phyloP scores from a whole-genome alignment of 495 filamentous ascomycete species.

The Penicilliopsis zonata region DNA sequence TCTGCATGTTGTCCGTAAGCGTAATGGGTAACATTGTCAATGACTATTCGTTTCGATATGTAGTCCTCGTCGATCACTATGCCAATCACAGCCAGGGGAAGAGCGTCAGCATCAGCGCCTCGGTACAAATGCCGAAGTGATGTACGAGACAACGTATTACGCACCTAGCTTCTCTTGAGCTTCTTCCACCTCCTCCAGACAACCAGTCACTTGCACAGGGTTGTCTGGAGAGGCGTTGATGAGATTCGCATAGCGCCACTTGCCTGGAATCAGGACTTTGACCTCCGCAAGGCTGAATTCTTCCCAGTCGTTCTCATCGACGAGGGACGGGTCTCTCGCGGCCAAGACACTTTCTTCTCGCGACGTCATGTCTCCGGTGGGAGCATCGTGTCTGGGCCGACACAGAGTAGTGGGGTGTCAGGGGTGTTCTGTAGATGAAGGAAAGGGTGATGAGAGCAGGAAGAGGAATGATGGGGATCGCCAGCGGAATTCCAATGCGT shows the following conservation, averaged over 20 bases:
- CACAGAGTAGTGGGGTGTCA: background rate
- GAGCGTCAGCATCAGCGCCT: background rate
- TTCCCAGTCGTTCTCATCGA: slow-evolving; percentile 48
- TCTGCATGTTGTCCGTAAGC: slow-evolving; percentile 57
- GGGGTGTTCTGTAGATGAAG: background rate
- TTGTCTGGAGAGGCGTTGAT: slow-evolving; percentile 38
- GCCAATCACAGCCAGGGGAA: slow-evolving; percentile 1
- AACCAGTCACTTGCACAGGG: slow-evolving; percentile 43
- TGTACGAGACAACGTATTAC: slow-evolving; percentile 4
- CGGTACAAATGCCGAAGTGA: slow-evolving; percentile 1
- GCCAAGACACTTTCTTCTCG: slow-evolving; percentile 44
- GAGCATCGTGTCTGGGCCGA: slow-evolving; percentile 16
- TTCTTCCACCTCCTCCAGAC: slow-evolving; percentile 34
- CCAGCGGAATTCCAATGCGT: background rate
- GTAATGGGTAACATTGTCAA: slow-evolving; percentile 50
- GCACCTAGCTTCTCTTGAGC: slow-evolving; percentile 29
- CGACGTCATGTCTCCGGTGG: slow-evolving; percentile 31
- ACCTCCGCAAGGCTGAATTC: slow-evolving; percentile 43
- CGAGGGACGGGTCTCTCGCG: slow-evolving; percentile 38
- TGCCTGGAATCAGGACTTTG: slow-evolving; percentile 36
- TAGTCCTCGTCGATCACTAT: slow-evolving; percentile 34
- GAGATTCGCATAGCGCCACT: slow-evolving; percentile 38
- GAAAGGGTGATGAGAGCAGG: slow-evolving; percentile 1
- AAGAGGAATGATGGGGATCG: slow-evolving; percentile 1
- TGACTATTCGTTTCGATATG: slow-evolving; percentile 45